A percentile compares a stretch with the other conserved stretches of the same genome.
These are phyloP conservation scores for Pneumocystis oryctolagi DNA, from an alignment of 1,139 yeast species.

Conservation along the genomic window DNA sequence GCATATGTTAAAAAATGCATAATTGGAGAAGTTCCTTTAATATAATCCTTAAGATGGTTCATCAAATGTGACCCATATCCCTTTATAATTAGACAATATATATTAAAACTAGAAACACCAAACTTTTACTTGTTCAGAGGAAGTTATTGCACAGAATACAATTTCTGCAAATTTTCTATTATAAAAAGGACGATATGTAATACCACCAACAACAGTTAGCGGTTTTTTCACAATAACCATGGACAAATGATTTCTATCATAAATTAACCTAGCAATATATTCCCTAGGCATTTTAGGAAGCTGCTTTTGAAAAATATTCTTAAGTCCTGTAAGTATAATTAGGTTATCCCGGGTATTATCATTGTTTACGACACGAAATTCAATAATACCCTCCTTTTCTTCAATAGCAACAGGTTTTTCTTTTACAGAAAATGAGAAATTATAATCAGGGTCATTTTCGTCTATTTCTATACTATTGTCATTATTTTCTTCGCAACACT, in stretches of 20 bases:
- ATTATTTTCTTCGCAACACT: conserved; percentile 15
- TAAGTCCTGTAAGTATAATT: conserved; percentile 85
- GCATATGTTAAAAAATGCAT: conserved; percentile 89
- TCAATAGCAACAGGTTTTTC: conserved; percentile 91
- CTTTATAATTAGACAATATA: conserved; percentile 21
- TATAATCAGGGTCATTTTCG: conserved; percentile 20
- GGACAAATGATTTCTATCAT: conserved; percentile 84
- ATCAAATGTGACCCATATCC: conserved; percentile 97
- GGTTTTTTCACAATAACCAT: conserved; percentile 86
- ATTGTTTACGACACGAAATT: conserved; percentile 88
- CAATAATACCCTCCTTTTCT: conserved; percentile 80
- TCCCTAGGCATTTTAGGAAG: conserved; percentile 97
- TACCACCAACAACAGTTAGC: conserved; percentile 91
- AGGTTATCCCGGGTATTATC: conserved; percentile 76
- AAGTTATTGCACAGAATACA: conserved; percentile 93
- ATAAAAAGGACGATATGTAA: conserved; percentile 87
- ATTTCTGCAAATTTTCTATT: conserved; percentile 88
- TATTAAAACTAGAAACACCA: background rate
- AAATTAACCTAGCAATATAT: conserved; percentile 83
- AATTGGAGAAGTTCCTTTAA: conserved; percentile 72
- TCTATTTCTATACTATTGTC: conserved; percentile 16
- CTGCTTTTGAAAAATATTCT: conserved; percentile 92
- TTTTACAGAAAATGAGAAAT: conserved; percentile 27
- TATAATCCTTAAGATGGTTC: conserved; percentile 95
- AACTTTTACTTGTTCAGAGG: conserved; percentile 73